These are phyloP conservation scores for Boletus barrowsii DNA, from an alignment of 768 basidiomycete genomes.

Conservation along the genomic window DNA sequence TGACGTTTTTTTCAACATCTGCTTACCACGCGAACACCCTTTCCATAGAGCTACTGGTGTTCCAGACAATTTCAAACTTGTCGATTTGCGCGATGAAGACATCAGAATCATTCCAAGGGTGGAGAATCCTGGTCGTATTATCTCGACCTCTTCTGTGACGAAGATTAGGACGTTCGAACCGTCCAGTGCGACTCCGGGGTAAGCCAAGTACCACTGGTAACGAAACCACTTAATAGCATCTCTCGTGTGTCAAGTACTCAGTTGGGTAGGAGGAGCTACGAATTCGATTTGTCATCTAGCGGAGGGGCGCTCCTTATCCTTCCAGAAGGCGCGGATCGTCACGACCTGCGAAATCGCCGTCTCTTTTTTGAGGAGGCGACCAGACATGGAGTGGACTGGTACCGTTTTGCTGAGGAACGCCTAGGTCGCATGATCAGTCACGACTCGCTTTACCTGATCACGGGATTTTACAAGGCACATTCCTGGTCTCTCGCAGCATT, in stretches of 20 bases:
- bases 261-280: neutral
- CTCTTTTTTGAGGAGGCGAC: conserved; percentile 19
- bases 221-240: neutral
- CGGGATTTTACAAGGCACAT: neutral
- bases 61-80: conserved; percentile 24
- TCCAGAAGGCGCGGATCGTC: conserved; percentile 27
- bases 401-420: conserved; percentile 17
- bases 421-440: conserved; percentile 13
- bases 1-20: conserved; percentile 37
- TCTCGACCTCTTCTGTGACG: conserved; percentile 1
- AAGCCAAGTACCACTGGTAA: neutral
- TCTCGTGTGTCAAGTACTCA: neutral
- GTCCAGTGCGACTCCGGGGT: neutral
- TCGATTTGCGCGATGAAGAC: conserved; percentile 10
- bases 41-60: conserved; percentile 11
- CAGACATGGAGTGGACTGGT: conserved; percentile 25
- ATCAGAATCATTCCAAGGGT: neutral
- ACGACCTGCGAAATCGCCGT: conserved; percentile 20
- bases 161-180: neutral
- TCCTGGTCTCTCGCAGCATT: conserved; percentile 30
- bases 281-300: conserved; percentile 9
- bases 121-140: conserved; percentile 4
- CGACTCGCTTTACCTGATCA: conserved; percentile 25
- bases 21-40: conserved; percentile 29
- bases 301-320: conserved; percentile 34